These are phyloP conservation scores for Backusella luteola DNA, from an alignment of 192 early-diverging fungal species.

Conservation along the genomic window DNA sequence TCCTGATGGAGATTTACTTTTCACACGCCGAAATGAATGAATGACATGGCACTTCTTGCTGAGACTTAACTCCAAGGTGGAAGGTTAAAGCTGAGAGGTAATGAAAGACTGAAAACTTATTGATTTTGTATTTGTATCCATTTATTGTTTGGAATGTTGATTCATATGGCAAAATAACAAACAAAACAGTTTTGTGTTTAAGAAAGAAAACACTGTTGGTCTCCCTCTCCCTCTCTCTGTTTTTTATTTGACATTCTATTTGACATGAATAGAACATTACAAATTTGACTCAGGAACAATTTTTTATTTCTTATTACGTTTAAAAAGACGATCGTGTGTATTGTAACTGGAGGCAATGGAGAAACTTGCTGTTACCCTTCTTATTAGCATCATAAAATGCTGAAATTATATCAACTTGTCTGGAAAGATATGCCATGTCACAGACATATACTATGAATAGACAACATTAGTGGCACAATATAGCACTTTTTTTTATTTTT, in stretches of 20 bases:
- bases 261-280: not conserved
- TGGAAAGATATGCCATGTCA: not conserved
- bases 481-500: slow-evolving; percentile 1
- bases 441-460: not conserved
- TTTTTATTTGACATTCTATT: not conserved
- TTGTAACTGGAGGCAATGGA: not conserved
- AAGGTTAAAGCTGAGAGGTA: not conserved
- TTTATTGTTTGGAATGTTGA: not conserved
- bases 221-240: no score
- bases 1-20: not conserved
- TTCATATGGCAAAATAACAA: not conserved
- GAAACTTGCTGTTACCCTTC: not conserved
- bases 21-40: not conserved
- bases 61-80: not conserved
- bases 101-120: not conserved
- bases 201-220: no score
- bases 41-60: not conserved
- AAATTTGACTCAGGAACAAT: not conserved
- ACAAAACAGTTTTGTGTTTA: no score
- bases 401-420: no score
- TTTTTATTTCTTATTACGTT: not conserved
- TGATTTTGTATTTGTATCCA: not conserved
- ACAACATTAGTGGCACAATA: not conserved
- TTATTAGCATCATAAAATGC: not conserved
- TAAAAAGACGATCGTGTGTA: not conserved